A percentile compares a stretch with the other conserved stretches of the same genome.
Evolutionary conservation across 768 basidiomycete genomes (phyloP).

Genomic region (Leccinum subgranulosum): DNA sequence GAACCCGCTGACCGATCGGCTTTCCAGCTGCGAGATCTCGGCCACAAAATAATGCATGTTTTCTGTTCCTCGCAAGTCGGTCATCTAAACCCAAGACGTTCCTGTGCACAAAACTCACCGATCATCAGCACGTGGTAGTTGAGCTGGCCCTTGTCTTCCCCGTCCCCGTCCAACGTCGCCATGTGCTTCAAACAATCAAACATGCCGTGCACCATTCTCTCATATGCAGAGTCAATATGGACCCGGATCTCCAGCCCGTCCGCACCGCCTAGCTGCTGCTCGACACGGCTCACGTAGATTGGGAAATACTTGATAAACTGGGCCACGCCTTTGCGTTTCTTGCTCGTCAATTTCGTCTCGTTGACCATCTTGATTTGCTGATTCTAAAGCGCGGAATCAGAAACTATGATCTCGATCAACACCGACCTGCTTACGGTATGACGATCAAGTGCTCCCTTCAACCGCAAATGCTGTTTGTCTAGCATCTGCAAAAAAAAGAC

Average conservation of each 20-base stretch:
- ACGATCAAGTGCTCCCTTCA: constrained; percentile 74
- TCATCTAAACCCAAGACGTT: not conserved
- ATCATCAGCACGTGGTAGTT: constrained; percentile 96
- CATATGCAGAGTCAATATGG: constrained; percentile 79
- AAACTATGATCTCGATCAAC: not conserved
- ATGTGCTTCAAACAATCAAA: constrained; percentile 93
- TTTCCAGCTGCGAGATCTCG: constrained; percentile 71
- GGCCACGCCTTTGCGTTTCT: constrained; percentile 89
- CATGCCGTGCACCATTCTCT: constrained; percentile 84
- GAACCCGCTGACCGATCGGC: constrained; percentile 60
- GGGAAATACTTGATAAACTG: constrained; percentile 95
- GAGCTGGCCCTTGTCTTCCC: constrained; percentile 93
- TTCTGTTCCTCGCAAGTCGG: constrained; percentile 46
- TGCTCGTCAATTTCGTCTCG: constrained; percentile 85
- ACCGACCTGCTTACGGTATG: constrained; percentile 52
- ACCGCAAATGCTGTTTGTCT: constrained; percentile 77
- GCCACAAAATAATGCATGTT: constrained; percentile 95
- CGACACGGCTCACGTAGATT: constrained; percentile 77
- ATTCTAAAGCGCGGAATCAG: constrained; percentile 43
- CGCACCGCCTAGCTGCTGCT: constrained; percentile 76
- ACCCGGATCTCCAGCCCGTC: constrained; percentile 75
- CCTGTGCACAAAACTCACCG: constrained; percentile 50
- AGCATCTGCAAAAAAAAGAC: constrained; percentile 69
- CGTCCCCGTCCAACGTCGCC: constrained; percentile 92
- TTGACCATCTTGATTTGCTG: constrained; percentile 88